Percentiles rank a stretch among this genome's conserved stretches.
phyloP scores from a whole-genome alignment of 441 rosid species.

The Croton setiger region DNA sequence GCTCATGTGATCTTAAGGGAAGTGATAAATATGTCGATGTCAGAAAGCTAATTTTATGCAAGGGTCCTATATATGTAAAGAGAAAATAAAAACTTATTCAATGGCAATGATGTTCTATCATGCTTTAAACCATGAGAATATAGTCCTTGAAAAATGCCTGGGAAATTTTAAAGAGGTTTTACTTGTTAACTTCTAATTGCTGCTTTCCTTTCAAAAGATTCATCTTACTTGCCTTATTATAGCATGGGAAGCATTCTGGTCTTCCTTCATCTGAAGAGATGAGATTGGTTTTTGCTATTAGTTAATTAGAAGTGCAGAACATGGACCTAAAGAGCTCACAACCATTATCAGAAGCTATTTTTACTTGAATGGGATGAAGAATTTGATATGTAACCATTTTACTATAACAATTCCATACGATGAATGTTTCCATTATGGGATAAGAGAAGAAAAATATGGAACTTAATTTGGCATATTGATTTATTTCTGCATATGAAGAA shows the following conservation, averaged over 20 bases:
- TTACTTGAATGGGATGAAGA: no score
- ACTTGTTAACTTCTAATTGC: not conserved
- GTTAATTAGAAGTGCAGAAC: not conserved
- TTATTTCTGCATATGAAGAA: not conserved
- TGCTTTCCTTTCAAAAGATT: not conserved
- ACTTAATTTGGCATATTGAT: not conserved
- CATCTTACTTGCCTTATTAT: not conserved
- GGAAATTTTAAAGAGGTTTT: not conserved
- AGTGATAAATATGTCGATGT: not conserved
- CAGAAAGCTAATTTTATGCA: not conserved
- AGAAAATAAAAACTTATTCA: no score
- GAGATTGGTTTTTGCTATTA: not conserved
- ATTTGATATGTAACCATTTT: no score
- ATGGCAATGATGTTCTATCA: not conserved
- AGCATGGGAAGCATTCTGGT: not conserved
- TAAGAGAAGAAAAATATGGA: no score
- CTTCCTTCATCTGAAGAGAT: not conserved
- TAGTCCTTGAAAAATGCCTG: not conserved
- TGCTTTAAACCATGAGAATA: not conserved
- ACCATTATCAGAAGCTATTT: not conserved
- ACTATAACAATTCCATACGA: no score
- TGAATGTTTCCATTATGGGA: no score
- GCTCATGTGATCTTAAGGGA: not conserved
- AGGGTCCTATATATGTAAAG: no score
- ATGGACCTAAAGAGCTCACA: not conserved